Evolutionary conservation across 257 asterid genomes (phyloP).

Genomic region (Coffea eugenioides): DNA sequence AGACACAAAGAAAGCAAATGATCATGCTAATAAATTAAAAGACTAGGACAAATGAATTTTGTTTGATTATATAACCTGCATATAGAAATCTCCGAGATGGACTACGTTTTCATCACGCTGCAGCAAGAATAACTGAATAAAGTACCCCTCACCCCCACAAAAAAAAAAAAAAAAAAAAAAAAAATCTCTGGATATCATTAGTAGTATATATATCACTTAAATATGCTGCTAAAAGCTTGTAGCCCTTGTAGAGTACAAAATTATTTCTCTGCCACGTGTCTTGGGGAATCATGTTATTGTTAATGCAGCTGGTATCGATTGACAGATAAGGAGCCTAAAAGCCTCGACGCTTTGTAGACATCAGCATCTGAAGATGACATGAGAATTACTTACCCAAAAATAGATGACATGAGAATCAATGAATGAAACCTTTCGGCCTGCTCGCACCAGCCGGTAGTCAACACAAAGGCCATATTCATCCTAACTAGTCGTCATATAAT

Average conservation of each 20-base stretch:
- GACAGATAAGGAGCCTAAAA: not conserved
- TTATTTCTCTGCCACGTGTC: not conserved
- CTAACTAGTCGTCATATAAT: no score
- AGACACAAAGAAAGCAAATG: not conserved
- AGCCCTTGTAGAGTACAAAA: not conserved
- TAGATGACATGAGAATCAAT: not conserved
- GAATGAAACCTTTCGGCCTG: not conserved
- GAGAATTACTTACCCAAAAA: not conserved
- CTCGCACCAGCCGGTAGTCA: not conserved
- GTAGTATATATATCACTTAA: not conserved
- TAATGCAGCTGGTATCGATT: not conserved
- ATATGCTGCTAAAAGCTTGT: conserved; percentile 3
- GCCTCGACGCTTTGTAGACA: conserved; percentile 12
- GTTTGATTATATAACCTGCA: not conserved
- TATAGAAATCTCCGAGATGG: conserved; percentile 16
- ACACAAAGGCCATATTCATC: no score
- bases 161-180: not conserved
- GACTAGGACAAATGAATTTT: not conserved
- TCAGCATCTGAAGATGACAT: conserved; percentile 20
- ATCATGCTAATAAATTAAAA: not conserved
- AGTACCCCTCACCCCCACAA: not conserved
- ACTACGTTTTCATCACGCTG: not conserved
- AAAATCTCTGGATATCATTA: not conserved
- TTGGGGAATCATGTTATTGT: not conserved
- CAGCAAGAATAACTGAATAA: not conserved